Percentiles rank a stretch among this genome's conserved stretches.
Evolutionary conservation across 2,329 filamentous ascomycete genomes (phyloP).

Genomic region (Trichoderma asperellum): DNA sequence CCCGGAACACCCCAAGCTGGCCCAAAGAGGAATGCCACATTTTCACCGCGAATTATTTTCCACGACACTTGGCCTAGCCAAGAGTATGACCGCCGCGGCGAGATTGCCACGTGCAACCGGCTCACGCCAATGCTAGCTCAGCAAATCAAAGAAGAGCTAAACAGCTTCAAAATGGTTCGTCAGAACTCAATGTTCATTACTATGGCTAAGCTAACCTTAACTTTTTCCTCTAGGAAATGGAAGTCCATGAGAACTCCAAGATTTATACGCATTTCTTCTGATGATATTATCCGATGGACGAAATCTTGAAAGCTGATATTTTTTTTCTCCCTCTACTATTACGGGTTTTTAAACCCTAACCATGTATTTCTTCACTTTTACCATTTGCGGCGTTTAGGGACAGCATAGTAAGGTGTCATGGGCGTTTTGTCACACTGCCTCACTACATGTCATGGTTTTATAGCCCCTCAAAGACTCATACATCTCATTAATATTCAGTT

Average conservation of each 20-base stretch:
- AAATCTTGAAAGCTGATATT: conserved; percentile 36
- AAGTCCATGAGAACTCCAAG: conserved; percentile 98
- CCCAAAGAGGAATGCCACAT: conserved; percentile 68
- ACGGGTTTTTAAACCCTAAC: conserved; percentile 37
- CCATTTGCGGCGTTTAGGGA: conserved; percentile 57
- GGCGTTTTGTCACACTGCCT: conserved; percentile 53
- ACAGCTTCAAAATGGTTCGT: conserved; percentile 90
- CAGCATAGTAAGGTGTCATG: conserved; percentile 62
- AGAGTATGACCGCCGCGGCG: conserved; percentile 94
- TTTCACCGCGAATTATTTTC: conserved; percentile 92
- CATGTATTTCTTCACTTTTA: conserved; percentile 58
- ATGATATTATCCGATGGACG: conserved; percentile 37
- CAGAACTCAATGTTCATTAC: neutral
- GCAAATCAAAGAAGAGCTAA: conserved; percentile 99
- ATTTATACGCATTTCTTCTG: conserved; percentile 99
- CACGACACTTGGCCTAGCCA: conserved; percentile 95
- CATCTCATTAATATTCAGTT: conserved; percentile 43
- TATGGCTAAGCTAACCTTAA: conserved; percentile 44
- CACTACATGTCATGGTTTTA: conserved; percentile 44
- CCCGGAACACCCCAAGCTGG: conserved; percentile 74
- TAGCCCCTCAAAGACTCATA: conserved; percentile 43
- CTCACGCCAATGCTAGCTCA: conserved; percentile 96
- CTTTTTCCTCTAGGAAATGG: conserved; percentile 77
- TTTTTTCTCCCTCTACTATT: conserved; percentile 30
- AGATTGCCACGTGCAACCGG: conserved; percentile 96